These are phyloP conservation scores for Exophiala dermatitidis DNA, from an alignment of 2,329 filamentous ascomycete species.

Conservation along the genomic window DNA sequence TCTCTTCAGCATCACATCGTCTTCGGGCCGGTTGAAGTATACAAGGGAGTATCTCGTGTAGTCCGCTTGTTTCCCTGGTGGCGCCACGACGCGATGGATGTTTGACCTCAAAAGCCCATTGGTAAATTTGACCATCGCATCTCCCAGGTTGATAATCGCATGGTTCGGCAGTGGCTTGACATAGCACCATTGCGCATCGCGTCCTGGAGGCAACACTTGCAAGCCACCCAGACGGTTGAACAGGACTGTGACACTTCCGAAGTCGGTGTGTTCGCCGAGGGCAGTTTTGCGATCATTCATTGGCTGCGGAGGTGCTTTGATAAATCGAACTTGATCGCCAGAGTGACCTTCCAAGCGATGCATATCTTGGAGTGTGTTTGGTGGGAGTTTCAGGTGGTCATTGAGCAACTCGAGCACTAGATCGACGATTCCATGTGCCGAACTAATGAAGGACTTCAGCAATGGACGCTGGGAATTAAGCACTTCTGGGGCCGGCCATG, in stretches of 20 bases:
- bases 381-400: slow-evolving; percentile 37
- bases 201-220: slow-evolving; percentile 44
- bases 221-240: slow-evolving; percentile 52
- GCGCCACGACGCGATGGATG: slow-evolving; percentile 45
- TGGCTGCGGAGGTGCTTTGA: slow-evolving; percentile 44
- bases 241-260: slow-evolving; percentile 49
- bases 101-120: slow-evolving; percentile 37
- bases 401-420: slow-evolving; percentile 43
- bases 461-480: slow-evolving; percentile 33
- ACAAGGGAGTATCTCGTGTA: slow-evolving; percentile 47
- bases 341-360: slow-evolving; percentile 40
- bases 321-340: slow-evolving; percentile 50
- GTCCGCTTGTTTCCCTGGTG: slow-evolving; percentile 44
- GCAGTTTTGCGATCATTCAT: slow-evolving; percentile 38
- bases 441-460: slow-evolving; percentile 40
- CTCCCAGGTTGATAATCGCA: slow-evolving; percentile 31
- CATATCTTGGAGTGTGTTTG: slow-evolving; percentile 39
- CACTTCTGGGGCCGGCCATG: slow-evolving; percentile 39
- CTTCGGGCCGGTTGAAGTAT: slow-evolving; percentile 48
- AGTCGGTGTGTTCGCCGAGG: slow-evolving; percentile 51
- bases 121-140: slow-evolving; percentile 40
- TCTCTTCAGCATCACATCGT: slow-evolving; percentile 40
- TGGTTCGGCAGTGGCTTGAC: slow-evolving; percentile 46
- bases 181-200: slow-evolving; percentile 44
- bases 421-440: slow-evolving; percentile 41